Percentiles rank a stretch among this genome's conserved stretches.
These are phyloP conservation scores for Thelephora ganbajun DNA, from an alignment of 768 basidiomycete species.

Conservation along the genomic window DNA sequence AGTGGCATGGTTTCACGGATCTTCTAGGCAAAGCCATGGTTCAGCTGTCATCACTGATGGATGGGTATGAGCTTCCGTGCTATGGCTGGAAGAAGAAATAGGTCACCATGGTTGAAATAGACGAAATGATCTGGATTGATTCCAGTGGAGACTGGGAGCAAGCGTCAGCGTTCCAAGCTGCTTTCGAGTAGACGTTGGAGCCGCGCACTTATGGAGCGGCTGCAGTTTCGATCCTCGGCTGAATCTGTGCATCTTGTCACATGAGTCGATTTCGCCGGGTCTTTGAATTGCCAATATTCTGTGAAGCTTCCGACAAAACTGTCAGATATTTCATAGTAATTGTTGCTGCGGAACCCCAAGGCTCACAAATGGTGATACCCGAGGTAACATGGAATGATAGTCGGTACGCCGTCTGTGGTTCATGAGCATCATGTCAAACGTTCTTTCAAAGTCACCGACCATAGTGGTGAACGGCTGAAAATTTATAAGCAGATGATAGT, in stretches of 20 bases:
- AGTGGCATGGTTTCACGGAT: neutral
- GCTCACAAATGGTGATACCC: constrained; percentile 34
- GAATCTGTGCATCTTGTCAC: constrained; percentile 25
- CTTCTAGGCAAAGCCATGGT: neutral
- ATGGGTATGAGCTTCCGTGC: neutral
- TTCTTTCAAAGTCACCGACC: constrained; percentile 15
- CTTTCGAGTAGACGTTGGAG: neutral
- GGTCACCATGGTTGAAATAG: constrained; percentile 31
- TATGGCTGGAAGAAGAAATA: neutral
- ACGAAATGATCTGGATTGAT: constrained; percentile 31
- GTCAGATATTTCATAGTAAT: constrained; percentile 11
- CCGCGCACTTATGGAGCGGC: constrained; percentile 29
- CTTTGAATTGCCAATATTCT: constrained; percentile 36
- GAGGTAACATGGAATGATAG: constrained; percentile 27
- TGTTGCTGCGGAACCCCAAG: neutral
- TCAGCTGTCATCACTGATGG: neutral
- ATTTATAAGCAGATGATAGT: constrained; percentile 1
- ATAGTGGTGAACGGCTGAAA: constrained; percentile 27
- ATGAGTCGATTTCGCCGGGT: constrained; percentile 21
- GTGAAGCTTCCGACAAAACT: constrained; percentile 14
- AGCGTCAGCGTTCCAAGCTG: neutral
- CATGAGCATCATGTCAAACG: neutral
- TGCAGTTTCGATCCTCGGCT: constrained; percentile 33
- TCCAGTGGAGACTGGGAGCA: constrained; percentile 26
- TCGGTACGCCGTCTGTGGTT: constrained; percentile 33